phyloP scores from a whole-genome alignment of 2,329 filamentous ascomycete genomes.

The Aspergillus eucalypticola region DNA sequence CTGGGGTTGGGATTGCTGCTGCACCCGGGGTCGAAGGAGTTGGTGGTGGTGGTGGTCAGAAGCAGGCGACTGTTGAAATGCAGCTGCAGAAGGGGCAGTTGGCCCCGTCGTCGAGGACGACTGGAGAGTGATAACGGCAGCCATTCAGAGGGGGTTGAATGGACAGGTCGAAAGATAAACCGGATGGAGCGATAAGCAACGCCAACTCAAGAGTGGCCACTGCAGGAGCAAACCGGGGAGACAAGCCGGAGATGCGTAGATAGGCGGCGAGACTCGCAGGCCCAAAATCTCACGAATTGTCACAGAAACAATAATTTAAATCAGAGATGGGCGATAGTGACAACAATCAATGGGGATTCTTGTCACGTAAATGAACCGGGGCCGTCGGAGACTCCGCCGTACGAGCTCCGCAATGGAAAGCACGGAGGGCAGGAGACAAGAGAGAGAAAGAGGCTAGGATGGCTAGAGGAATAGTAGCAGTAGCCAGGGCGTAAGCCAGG shows the following conservation, averaged over 20 bases:
- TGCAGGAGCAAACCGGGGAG: neutral
- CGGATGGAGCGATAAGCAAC: constrained; percentile 4
- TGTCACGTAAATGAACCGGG: constrained; percentile 22
- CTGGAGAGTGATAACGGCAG: constrained; percentile 44
- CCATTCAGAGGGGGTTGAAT: constrained; percentile 30
- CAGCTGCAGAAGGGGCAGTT: constrained; percentile 21
- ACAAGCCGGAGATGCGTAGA: too few relatives aligned
- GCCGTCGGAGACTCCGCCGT: constrained; percentile 13
- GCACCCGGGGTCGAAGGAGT: constrained; percentile 28
- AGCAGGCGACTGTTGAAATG: constrained; percentile 27
- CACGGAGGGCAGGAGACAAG: constrained; percentile 1
- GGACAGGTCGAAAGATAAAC: constrained; percentile 3
- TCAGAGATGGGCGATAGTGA: constrained; percentile 9
- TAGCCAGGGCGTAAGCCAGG: too few relatives aligned
- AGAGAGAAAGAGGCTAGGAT: neutral
- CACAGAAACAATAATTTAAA: neutral
- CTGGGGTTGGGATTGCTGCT: constrained; percentile 24
- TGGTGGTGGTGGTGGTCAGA: constrained; percentile 23
- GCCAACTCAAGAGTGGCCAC: constrained; percentile 1
- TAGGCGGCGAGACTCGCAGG: constrained; percentile 1
- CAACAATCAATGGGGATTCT: constrained; percentile 12
- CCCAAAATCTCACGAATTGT: constrained; percentile 1
- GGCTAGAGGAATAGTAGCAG: too few relatives aligned
- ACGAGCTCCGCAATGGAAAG: constrained; percentile 12
- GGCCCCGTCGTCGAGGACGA: constrained; percentile 37